phyloP scores from a whole-genome alignment of 805 yeast species.

The Starmerella stellata region DNA sequence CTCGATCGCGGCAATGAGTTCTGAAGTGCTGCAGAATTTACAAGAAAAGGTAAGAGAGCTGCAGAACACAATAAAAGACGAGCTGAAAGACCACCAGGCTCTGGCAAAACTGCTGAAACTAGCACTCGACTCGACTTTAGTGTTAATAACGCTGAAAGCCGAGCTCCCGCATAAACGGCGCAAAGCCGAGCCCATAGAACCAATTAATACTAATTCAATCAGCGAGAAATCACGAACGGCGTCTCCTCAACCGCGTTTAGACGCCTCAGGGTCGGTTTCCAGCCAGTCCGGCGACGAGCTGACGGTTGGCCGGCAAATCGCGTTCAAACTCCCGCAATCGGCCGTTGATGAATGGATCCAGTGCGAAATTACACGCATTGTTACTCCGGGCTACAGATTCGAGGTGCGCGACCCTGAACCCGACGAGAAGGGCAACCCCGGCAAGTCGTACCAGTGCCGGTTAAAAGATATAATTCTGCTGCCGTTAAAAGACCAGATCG shows the following conservation, averaged over 20 bases:
- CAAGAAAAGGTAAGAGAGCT: constrained; percentile 1
- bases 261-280: not conserved
- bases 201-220: not conserved
- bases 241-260: not conserved
- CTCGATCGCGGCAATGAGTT: constrained; percentile 5
- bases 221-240: not conserved
- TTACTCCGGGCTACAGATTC: constrained; percentile 56
- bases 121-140: constrained; percentile 16
- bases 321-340: constrained; percentile 53
- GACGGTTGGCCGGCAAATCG: constrained; percentile 62
- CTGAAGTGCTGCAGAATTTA: constrained; percentile 5
- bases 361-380: constrained; percentile 65
- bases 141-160: constrained; percentile 11
- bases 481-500: constrained; percentile 28
- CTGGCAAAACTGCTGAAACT: constrained; percentile 13
- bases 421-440: constrained; percentile 77
- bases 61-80: not conserved
- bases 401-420: constrained; percentile 98
- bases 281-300: constrained; percentile 18
- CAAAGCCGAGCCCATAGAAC: not conserved
- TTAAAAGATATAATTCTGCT: constrained; percentile 64
- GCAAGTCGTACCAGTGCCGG: constrained; percentile 65
- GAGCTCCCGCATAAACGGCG: constrained; percentile 5
- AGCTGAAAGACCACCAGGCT: constrained; percentile 12
- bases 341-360: constrained; percentile 89